phyloP scores from a whole-genome alignment of 2,329 filamentous ascomycete genomes.

The Botryosphaeria dothidea region DNA sequence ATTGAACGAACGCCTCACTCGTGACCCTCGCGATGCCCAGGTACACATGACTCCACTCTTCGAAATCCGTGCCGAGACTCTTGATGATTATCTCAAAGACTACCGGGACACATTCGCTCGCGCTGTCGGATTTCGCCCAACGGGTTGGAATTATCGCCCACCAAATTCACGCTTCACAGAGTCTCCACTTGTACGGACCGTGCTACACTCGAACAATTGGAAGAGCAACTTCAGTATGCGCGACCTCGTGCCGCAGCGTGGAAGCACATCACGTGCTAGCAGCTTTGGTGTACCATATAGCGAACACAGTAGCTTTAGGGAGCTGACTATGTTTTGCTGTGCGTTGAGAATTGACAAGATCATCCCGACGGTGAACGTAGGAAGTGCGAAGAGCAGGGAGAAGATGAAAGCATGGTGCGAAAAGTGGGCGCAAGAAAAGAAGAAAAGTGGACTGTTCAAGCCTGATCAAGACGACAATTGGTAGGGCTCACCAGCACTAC shows the following conservation, averaged over 20 bases:
- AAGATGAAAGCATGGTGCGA: constrained; percentile 68
- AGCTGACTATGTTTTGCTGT: constrained; percentile 92
- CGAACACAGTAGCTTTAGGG: constrained; percentile 92
- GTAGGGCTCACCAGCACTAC: not conserved
- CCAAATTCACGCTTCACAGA: constrained; percentile 63
- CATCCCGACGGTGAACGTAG: constrained; percentile 91
- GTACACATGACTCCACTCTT: constrained; percentile 98
- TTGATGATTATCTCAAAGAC: constrained; percentile 82
- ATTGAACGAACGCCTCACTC: constrained; percentile 74
- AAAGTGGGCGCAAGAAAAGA: constrained; percentile 62
- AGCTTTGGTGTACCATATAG: constrained; percentile 96
- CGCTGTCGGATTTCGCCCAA: constrained; percentile 87
- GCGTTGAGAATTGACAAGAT: constrained; percentile 82
- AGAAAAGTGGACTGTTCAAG: constrained; percentile 61
- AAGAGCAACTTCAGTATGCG: constrained; percentile 68
- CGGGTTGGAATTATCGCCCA: constrained; percentile 90
- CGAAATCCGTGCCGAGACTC: constrained; percentile 87
- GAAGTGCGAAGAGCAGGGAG: constrained; percentile 62
- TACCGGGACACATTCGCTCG: constrained; percentile 81
- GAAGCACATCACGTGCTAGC: constrained; percentile 77
- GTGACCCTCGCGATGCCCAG: constrained; percentile 79
- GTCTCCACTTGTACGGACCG: constrained; percentile 63
- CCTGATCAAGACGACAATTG: constrained; percentile 22
- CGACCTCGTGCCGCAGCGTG: constrained; percentile 79
- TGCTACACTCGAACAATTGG: constrained; percentile 72